A percentile compares a stretch with the other conserved stretches of the same genome.
Evolutionary conservation across 345 rosid genomes (phyloP).

Genomic region (Gossypium sturtianum): DNA sequence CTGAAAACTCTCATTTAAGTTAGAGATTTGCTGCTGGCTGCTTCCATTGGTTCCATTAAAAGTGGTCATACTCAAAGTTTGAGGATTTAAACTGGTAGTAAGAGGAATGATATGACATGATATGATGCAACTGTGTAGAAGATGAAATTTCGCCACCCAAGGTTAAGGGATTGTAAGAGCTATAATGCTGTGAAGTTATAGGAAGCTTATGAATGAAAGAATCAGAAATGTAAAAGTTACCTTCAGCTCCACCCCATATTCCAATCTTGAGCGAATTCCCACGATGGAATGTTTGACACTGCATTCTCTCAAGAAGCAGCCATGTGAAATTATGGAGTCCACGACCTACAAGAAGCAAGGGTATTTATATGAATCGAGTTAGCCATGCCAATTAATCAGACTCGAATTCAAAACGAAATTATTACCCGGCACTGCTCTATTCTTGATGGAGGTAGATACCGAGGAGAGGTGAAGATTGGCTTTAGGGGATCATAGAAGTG

Average conservation of each 20-base stretch:
- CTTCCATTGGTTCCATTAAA: not conserved
- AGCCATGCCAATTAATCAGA: slow-evolving; percentile 4
- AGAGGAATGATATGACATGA: no score
- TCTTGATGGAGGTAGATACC: slow-evolving; percentile 79
- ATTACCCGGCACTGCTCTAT: slow-evolving; percentile 66
- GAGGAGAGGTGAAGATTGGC: slow-evolving; percentile 77
- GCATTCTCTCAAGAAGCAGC: slow-evolving; percentile 83
- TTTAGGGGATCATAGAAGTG: slow-evolving; percentile 72
- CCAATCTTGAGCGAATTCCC: slow-evolving; percentile 72
- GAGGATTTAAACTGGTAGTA: not conserved
- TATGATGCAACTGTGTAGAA: not conserved
- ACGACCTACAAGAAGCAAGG: slow-evolving; percentile 34
- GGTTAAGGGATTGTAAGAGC: not conserved
- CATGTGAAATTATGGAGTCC: slow-evolving; percentile 73
- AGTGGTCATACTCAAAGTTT: not conserved
- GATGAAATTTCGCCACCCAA: not conserved
- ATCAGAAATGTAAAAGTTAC: slow-evolving; percentile 19
- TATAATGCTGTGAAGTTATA: not conserved
- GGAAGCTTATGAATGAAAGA: not conserved
- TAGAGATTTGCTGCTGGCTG: not conserved
- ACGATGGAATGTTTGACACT: slow-evolving; percentile 68
- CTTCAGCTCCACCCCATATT: slow-evolving; percentile 73
- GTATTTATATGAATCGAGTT: not conserved
- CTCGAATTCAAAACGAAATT: not conserved
- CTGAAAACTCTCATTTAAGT: slow-evolving; percentile 21